phyloP scores from a whole-genome alignment of 371 early-diverging fungal genomes.

The Apophysomyces elegans region DNA sequence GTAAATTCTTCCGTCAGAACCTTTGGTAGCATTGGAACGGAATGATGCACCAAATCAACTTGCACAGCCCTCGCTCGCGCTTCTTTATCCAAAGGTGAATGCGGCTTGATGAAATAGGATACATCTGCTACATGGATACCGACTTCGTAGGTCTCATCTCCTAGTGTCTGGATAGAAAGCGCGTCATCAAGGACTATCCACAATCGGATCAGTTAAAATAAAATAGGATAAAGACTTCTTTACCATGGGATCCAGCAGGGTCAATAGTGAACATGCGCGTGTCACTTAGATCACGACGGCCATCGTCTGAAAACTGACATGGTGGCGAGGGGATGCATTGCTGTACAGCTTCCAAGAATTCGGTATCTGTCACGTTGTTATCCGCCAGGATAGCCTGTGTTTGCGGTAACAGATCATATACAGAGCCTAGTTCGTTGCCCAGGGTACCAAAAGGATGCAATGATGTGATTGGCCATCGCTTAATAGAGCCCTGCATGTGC shows the following conservation, averaged over 20 bases:
- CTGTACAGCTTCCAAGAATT: conserved; percentile 69
- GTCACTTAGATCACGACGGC: conserved; percentile 68
- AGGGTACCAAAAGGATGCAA: conserved; percentile 77
- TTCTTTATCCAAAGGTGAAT: conserved; percentile 87
- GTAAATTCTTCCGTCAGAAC: conserved; percentile 79
- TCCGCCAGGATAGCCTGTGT: conserved; percentile 75
- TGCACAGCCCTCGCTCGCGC: conserved; percentile 91
- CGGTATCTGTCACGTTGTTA: conserved; percentile 57
- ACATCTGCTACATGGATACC: conserved; percentile 99
- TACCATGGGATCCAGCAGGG: conserved; percentile 88
- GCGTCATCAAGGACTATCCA: conserved; percentile 86
- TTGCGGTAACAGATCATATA: conserved; percentile 71
- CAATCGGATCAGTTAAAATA: neutral
- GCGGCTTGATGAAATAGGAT: conserved; percentile 87
- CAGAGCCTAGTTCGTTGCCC: conserved; percentile 65
- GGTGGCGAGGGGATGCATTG: conserved; percentile 61
- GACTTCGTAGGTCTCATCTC: conserved; percentile 75
- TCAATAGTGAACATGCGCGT: conserved; percentile 86
- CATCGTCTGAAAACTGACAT: conserved; percentile 44
- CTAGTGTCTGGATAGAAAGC: conserved; percentile 68
- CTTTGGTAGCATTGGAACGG: conserved; percentile 97
- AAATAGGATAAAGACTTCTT: neutral
- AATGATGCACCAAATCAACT: conserved; percentile 87
- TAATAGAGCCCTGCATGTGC: conserved; percentile 56
- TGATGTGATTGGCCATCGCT: conserved; percentile 74